Conservation (phyloP, 148 eudicot species). For the Arctostaphylos glauca region DNA sequence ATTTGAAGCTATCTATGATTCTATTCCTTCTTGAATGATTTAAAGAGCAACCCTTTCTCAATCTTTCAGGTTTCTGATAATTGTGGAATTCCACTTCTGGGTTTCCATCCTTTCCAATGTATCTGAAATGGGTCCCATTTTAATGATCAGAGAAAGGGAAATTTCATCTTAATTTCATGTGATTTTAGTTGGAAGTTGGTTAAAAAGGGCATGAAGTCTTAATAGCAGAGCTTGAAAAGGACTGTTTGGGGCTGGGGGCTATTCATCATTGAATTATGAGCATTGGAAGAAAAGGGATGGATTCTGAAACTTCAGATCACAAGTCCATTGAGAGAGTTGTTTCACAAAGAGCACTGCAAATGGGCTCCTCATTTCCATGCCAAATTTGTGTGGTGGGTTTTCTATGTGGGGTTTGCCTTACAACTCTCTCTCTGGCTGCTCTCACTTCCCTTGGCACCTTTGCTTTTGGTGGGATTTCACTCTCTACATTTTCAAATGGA, state of each 20-base stretch:
- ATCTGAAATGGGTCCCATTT: slow-evolving; percentile 1
- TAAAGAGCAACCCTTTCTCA: background rate
- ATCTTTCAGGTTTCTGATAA: background rate
- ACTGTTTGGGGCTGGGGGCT: background rate
- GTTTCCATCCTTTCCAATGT: background rate
- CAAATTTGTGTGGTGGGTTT: slow-evolving; percentile 91
- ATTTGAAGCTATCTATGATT: background rate
- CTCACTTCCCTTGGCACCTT: slow-evolving; percentile 66
- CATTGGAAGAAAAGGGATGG: slow-evolving; percentile 38
- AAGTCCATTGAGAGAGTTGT: slow-evolving; percentile 71
- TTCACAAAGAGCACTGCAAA: slow-evolving; percentile 71
- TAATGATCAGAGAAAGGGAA: background rate
- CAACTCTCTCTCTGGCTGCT: slow-evolving; percentile 74
- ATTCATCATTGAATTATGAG: background rate
- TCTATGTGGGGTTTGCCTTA: slow-evolving; percentile 76
- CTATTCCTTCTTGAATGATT: background rate
- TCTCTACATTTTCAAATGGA: slow-evolving; percentile 42
- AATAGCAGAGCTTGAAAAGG: too few species aligned
- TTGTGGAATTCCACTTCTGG: background rate
- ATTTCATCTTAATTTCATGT: background rate
- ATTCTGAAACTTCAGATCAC: slow-evolving; percentile 31
- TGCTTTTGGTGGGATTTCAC: slow-evolving; percentile 39
- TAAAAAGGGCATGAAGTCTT: background rate
- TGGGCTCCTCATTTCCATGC: slow-evolving; percentile 86
- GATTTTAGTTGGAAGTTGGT: background rate